phyloP scores from a whole-genome alignment of 331 rosid genomes.

The Quercus phellos region DNA sequence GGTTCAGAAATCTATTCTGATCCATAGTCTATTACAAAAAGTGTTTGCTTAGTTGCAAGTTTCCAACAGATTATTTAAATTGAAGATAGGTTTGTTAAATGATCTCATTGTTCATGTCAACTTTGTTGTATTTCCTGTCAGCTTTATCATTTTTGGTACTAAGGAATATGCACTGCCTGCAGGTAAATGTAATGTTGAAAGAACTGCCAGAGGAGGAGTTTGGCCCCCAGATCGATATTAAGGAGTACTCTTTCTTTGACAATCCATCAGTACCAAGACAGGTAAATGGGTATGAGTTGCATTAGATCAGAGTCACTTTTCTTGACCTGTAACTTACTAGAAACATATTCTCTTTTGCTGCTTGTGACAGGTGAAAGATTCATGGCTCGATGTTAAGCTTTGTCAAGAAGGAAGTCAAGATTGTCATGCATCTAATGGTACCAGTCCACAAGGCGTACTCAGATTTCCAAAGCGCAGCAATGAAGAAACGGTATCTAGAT shows the following conservation, averaged over 20 bases:
- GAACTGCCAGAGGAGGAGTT: conserved; percentile 68
- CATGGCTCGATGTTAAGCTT: conserved; percentile 87
- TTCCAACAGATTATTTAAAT: neutral
- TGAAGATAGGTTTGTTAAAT: neutral
- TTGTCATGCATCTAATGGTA: conserved; percentile 52
- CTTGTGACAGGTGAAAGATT: conserved; percentile 65
- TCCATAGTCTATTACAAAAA: neutral
- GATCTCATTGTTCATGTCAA: neutral
- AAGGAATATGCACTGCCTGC: conserved; percentile 22
- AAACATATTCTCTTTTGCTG: conserved; percentile 17
- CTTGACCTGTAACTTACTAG: conserved; percentile 4
- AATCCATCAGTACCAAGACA: conserved; percentile 71
- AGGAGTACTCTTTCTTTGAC: conserved; percentile 85
- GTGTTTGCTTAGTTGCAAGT: neutral
- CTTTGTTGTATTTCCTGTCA: neutral
- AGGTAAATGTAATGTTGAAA: conserved; percentile 80
- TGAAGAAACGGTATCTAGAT: conserved; percentile 69
- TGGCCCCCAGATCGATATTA: conserved; percentile 66
- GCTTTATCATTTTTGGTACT: conserved; percentile 12
- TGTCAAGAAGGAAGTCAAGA: conserved; percentile 64
- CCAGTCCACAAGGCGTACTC: conserved; percentile 47
- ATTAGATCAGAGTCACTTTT: conserved; percentile 2
- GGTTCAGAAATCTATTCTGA: neutral
- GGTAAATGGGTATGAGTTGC: conserved; percentile 36
- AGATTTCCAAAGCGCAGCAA: conserved; percentile 80